Conservation (phyloP, 106 monocot species). For the Dendrobium nobile region DNA sequence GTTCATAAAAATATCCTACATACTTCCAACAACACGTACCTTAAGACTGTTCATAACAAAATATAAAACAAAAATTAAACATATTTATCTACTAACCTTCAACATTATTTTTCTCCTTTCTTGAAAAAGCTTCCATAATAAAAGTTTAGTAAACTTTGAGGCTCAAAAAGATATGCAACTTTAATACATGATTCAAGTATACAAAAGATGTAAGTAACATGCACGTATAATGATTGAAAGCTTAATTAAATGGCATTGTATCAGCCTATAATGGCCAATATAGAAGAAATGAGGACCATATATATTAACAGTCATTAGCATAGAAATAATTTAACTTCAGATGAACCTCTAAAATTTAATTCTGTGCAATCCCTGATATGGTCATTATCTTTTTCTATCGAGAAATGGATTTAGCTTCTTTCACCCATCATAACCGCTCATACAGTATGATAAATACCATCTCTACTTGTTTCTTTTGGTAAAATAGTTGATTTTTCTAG, state of each 20-base stretch:
- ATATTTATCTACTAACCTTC: too few relatives aligned
- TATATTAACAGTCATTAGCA: background rate
- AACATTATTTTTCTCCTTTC: too few relatives aligned
- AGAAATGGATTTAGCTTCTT: background rate
- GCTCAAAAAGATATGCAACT: too few relatives aligned
- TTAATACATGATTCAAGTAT: too few relatives aligned
- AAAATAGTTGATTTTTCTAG: background rate
- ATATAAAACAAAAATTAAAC: too few relatives aligned
- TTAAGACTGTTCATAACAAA: too few relatives aligned
- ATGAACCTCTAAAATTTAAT: background rate
- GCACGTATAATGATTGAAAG: too few relatives aligned
- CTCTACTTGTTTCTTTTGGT: background rate
- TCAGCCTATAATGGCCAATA: background rate
- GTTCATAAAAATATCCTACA: too few relatives aligned
- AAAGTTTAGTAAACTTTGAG: too few relatives aligned
- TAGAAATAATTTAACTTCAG: background rate
- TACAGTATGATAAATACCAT: background rate
- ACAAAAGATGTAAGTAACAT: background rate
- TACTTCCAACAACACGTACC: too few relatives aligned
- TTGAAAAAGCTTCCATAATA: too few relatives aligned
- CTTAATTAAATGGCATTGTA: background rate
- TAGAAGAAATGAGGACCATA: background rate
- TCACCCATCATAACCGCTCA: background rate
- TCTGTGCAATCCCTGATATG: background rate
- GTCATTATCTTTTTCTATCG: background rate